Conservation (phyloP, 1,139 yeast species). For the Saccharomyces hybrid region DNA sequence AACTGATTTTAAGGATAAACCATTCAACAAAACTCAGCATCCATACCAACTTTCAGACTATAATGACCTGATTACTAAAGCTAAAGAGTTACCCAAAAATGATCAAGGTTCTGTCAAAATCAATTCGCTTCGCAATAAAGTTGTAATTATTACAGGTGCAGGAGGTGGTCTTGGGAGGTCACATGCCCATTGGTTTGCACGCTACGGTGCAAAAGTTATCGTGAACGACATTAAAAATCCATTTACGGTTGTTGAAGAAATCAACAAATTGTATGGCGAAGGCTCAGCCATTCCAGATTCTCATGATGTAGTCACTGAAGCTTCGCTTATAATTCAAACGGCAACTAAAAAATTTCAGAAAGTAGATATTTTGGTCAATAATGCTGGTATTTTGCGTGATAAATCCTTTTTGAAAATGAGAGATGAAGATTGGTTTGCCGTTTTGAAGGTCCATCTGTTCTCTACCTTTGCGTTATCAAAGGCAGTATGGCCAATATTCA, state of each 20-base stretch:
- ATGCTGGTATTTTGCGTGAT: slow-evolving; percentile 93
- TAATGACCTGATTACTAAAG: slow-evolving; percentile 45
- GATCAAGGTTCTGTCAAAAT: slow-evolving; percentile 47
- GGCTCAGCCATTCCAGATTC: slow-evolving; percentile 78
- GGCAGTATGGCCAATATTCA: slow-evolving; percentile 88
- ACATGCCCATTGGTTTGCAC: slow-evolving; percentile 79
- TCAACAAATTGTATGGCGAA: slow-evolving; percentile 51
- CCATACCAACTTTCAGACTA: slow-evolving; percentile 62
- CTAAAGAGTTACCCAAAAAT: slow-evolving; percentile 44
- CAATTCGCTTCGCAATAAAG: slow-evolving; percentile 63
- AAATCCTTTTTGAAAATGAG: slow-evolving; percentile 80
- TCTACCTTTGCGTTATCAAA: slow-evolving; percentile 81
- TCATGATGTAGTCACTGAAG: slow-evolving; percentile 74
- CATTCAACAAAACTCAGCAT: slow-evolving; percentile 51
- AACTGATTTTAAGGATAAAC: slow-evolving; percentile 51
- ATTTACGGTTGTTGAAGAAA: slow-evolving; percentile 65
- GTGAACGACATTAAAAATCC: slow-evolving; percentile 88
- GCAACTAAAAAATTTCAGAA: slow-evolving; percentile 75
- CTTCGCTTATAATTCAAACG: slow-evolving; percentile 69
- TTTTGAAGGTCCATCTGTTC: slow-evolving; percentile 70
- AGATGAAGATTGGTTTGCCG: slow-evolving; percentile 76
- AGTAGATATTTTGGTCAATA: slow-evolving; percentile 80
- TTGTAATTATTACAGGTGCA: slow-evolving; percentile 90
- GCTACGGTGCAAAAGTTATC: slow-evolving; percentile 90
- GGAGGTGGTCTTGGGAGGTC: slow-evolving; percentile 94